Conservation (phyloP, 768 basidiomycete genomes). For the Agrocybe chaxingu region DNA sequence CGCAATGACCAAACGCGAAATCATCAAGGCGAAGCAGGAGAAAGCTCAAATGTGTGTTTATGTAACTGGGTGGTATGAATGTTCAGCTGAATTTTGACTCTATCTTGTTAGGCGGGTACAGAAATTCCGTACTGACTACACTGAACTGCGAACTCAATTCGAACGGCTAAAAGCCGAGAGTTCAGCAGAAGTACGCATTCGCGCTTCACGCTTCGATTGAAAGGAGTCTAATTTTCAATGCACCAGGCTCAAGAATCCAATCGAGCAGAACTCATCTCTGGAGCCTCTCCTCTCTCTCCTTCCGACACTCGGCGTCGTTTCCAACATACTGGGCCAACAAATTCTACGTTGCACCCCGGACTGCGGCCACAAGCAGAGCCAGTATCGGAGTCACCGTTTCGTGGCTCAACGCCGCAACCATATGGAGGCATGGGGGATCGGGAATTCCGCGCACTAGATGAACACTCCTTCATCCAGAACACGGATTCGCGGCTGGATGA, state of each 20-base stretch:
- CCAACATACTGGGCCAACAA: slow-evolving; percentile 37
- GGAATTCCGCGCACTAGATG: slow-evolving; percentile 78
- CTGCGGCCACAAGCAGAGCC: slow-evolving; percentile 46
- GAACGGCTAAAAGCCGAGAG: slow-evolving; percentile 71
- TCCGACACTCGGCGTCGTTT: slow-evolving; percentile 70
- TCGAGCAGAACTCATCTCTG: slow-evolving; percentile 64
- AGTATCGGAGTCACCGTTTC: slow-evolving; percentile 85
- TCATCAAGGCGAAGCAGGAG: slow-evolving; percentile 94
- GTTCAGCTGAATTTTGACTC: not conserved
- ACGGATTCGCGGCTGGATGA: slow-evolving; percentile 83
- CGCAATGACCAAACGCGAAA: slow-evolving; percentile 93
- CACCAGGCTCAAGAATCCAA: slow-evolving; percentile 53
- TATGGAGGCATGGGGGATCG: slow-evolving; percentile 44
- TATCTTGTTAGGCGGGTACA: slow-evolving; percentile 70
- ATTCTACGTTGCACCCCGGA: slow-evolving; percentile 53
- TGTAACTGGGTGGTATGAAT: not conserved
- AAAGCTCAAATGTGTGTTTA: slow-evolving; percentile 82
- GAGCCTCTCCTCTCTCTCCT: slow-evolving; percentile 37
- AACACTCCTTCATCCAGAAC: slow-evolving; percentile 86
- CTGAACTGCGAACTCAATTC: slow-evolving; percentile 79
- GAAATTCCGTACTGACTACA: slow-evolving; percentile 86
- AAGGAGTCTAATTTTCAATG: not conserved
- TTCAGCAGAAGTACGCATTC: slow-evolving; percentile 37
- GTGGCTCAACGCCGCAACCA: slow-evolving; percentile 50
- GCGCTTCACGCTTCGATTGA: not conserved